These are phyloP conservation scores for Pichia paraexigua DNA, from an alignment of 805 yeast species.

Conservation along the genomic window DNA sequence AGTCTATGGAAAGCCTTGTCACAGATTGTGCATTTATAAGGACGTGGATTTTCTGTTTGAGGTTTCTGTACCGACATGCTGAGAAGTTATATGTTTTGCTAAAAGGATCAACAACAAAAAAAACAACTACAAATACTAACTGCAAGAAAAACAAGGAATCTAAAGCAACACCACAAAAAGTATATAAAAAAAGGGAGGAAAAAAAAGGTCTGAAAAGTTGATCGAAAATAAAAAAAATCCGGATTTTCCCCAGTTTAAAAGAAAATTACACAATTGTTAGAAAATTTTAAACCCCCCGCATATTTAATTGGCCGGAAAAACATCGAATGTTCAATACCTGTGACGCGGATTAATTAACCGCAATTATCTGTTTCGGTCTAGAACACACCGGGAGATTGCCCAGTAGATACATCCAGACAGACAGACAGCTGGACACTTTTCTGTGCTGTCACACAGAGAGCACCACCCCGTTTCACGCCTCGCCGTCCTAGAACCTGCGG, in stretches of 20 bases:
- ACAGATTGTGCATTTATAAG: slow-evolving; percentile 69
- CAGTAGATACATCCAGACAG: no score
- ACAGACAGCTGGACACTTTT: no score
- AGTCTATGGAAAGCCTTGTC: slow-evolving; percentile 66
- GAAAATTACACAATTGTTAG: background rate
- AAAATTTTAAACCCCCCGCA: background rate
- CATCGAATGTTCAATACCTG: background rate
- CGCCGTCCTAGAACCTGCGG: no score
- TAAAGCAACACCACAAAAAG: background rate
- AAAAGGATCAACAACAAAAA: background rate
- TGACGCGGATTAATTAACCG: background rate
- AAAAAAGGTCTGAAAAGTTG: no score
- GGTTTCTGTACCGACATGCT: slow-evolving; percentile 4
- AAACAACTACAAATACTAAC: no score
- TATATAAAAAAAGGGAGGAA: no score
- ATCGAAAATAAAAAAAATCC: background rate
- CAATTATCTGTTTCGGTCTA: background rate
- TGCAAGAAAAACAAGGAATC: no score
- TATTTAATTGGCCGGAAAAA: background rate
- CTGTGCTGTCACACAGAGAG: no score
- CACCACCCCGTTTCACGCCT: no score
- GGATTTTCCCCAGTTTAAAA: background rate
- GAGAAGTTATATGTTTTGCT: no score
- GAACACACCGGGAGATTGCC: background rate
- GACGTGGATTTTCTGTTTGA: slow-evolving; percentile 37